Evolutionary conservation across 768 basidiomycete species (phyloP), one percentile per base, ranked within the genome.

Genomic region (Hygrocybe punicea): DNA sequence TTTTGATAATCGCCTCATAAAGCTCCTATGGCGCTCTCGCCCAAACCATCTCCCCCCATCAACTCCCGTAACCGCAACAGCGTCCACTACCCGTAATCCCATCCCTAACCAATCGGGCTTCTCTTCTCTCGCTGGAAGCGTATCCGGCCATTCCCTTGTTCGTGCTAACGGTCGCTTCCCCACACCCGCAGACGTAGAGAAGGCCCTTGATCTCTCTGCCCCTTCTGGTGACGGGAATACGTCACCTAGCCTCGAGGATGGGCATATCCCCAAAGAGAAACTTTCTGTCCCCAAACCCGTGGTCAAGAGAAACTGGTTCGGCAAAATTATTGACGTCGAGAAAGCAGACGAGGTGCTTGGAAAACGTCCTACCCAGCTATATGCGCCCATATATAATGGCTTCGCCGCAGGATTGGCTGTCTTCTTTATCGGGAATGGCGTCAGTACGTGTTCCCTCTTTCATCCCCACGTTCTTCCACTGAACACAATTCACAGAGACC

Each of bases 1-100:
- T 68, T 86, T 91, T 63, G 87, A 91, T 58, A 82, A 86, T 14
- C 81, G 83, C 36, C 78, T 94, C 66, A 91, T 93, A 73, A 84
- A 85, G 62, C 84, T 90, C 47, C 85, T 94, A 19, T 93, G 91
- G 89, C 71, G 81, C 54, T 73, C 78, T 7, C 72, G 81, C 21
- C 71, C 76, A 14, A 39, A 56, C 70, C 78, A 58, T 59, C 75
- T 59, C 58, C 71, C 60, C 40, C 21, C 24, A 19, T 68, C 61
- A 21, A 60, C 53, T 16, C 65, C 69, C 58, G 42, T 55, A 60
- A 65, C 40, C 37, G 63, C 54, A 29, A 8, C 23, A 62, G 70
- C 63, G 46, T 73, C 55, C 63, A 74, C 59, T 68, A 67, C 10
- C 67, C 66, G 9, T 6, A 19, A 8, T 35, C 14, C 51, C 24